These are phyloP conservation scores for Boletus vinaceobasis DNA, from an alignment of 768 basidiomycete species.

Conservation along the genomic window DNA sequence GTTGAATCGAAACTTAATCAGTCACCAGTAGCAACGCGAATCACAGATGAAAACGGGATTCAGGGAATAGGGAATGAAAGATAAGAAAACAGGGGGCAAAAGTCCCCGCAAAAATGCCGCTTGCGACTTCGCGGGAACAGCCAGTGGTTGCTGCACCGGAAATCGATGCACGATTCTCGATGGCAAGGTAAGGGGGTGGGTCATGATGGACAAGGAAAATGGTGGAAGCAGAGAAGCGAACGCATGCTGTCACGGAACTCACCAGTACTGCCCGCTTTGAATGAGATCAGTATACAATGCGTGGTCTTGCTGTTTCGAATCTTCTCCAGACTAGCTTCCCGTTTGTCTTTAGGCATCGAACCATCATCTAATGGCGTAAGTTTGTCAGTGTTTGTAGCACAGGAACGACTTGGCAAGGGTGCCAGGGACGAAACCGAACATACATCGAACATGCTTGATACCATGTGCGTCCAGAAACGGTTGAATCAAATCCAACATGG, in stretches of 20 bases:
- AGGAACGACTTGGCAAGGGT: background rate
- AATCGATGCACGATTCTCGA: background rate
- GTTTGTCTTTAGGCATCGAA: constrained; percentile 71
- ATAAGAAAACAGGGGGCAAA: background rate
- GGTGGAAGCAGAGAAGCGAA: background rate
- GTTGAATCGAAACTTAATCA: constrained; percentile 13
- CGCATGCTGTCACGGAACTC: constrained; percentile 15
- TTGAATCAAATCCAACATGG: constrained; percentile 81
- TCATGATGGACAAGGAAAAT: background rate
- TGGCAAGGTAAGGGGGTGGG: background rate
- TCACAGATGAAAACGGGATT: background rate
- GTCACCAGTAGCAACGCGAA: background rate
- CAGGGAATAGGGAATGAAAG: background rate
- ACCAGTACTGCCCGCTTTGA: constrained; percentile 96
- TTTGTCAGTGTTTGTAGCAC: constrained; percentile 4
- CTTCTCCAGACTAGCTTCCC: constrained; percentile 69
- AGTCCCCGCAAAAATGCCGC: background rate
- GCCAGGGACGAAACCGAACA: constrained; percentile 34
- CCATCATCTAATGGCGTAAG: constrained; percentile 71
- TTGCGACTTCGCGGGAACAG: background rate
- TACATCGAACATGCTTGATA: constrained; percentile 81
- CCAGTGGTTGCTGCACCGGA: background rate
- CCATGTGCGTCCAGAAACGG: constrained; percentile 71
- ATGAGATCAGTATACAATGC: constrained; percentile 87
- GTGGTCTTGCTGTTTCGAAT: constrained; percentile 60